Evolutionary conservation across 1,284 basidiomycete genomes (phyloP).

Genomic region (Hemileia vastatrix): DNA sequence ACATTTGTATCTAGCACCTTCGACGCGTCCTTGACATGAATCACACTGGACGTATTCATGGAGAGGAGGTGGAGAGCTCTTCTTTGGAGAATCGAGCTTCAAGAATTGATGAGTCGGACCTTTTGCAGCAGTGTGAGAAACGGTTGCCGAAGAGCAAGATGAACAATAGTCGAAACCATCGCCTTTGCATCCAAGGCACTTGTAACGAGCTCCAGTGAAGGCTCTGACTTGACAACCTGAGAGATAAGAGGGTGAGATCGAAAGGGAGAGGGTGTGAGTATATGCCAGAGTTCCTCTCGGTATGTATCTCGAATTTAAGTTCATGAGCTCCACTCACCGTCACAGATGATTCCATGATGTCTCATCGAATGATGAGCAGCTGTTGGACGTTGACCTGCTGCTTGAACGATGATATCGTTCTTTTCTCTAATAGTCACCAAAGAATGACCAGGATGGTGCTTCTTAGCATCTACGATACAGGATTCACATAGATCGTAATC

Average conservation of each 20-base stretch:
- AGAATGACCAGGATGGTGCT: constrained; percentile 26
- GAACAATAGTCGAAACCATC: constrained; percentile 27
- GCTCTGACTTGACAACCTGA: constrained; percentile 6
- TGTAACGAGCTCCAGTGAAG: constrained; percentile 27
- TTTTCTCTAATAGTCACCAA: constrained; percentile 14
- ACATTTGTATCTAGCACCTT: too few species aligned
- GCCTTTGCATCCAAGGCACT: constrained; percentile 23
- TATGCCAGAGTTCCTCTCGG: not conserved
- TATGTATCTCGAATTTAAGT: too few species aligned
- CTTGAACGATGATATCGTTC: constrained; percentile 4
- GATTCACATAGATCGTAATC: constrained; percentile 28
- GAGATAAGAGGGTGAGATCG: not conserved
- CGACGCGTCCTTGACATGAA: too few species aligned
- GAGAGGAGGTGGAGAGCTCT: not conserved
- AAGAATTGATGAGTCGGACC: not conserved
- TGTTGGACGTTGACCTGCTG: not conserved
- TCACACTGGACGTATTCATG: too few species aligned
- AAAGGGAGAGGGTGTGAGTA: not conserved
- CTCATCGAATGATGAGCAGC: not conserved
- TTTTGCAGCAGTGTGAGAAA: not conserved
- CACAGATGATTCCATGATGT: constrained; percentile 25
- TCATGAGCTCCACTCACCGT: constrained; percentile 8
- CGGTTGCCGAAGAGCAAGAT: not conserved
- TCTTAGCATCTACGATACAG: constrained; percentile 6
- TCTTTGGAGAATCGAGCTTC: not conserved